Evolutionary conservation across 1,284 basidiomycete species (phyloP).

Genomic region (Cryptococcus sp.): DNA sequence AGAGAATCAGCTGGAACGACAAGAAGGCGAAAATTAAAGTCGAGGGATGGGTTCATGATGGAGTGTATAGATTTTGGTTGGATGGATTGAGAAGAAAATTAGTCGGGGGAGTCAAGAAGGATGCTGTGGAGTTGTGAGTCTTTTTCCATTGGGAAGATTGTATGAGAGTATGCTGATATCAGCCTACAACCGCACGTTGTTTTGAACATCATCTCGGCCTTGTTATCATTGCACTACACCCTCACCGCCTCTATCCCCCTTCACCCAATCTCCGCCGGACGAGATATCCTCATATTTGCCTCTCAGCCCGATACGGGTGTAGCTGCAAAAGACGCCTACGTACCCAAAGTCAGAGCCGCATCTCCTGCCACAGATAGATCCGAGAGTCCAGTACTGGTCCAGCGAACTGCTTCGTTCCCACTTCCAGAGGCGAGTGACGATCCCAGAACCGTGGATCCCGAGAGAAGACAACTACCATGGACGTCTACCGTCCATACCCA

Average conservation of each 20-base stretch:
- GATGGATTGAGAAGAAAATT: constrained; percentile 37
- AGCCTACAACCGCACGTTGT: constrained; percentile 36
- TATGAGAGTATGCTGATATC: constrained; percentile 33
- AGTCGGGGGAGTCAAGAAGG: constrained; percentile 24
- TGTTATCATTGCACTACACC: constrained; percentile 25
- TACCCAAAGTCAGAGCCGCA: constrained; percentile 3
- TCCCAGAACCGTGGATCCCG: constrained; percentile 1
- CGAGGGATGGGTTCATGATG: constrained; percentile 42
- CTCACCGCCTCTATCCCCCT: constrained; percentile 35
- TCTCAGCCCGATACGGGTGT: constrained; percentile 30
- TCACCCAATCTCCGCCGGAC: constrained; percentile 23
- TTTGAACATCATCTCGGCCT: constrained; percentile 28
- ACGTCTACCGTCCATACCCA: not conserved
- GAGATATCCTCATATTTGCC: constrained; percentile 40
- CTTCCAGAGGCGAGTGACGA: not conserved
- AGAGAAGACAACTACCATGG: constrained; percentile 1
- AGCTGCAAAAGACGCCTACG: constrained; percentile 21
- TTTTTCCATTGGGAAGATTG: constrained; percentile 31
- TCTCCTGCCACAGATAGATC: not conserved
- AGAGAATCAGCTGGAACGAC: constrained; percentile 7
- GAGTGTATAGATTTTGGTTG: constrained; percentile 43
- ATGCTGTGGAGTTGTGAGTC: constrained; percentile 28
- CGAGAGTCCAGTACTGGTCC: not conserved
- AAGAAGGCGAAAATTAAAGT: constrained; percentile 27
- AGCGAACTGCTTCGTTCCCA: not conserved